A percentile compares a stretch with the other conserved stretches of the same genome.
Evolutionary conservation across 2,329 filamentous ascomycete species (phyloP).

Genomic region (Apiospora marii): DNA sequence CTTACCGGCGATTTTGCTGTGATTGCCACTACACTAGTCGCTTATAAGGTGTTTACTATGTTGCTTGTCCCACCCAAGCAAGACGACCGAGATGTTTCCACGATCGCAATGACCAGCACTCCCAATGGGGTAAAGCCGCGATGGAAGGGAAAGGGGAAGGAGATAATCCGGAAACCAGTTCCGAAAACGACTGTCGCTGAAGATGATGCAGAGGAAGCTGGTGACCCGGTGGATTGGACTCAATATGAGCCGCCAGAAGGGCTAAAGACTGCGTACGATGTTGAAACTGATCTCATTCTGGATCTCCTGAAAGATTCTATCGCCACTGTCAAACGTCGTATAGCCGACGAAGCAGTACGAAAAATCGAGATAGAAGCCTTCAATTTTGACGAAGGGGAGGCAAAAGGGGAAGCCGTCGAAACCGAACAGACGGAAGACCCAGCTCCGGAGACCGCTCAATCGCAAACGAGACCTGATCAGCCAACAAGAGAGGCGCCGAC

Average conservation of each 20-base stretch:
- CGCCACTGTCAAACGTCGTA: slow-evolving; percentile 51
- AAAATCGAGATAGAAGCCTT: slow-evolving; percentile 39
- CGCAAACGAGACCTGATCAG: background rate
- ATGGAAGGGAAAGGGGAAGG: slow-evolving; percentile 2
- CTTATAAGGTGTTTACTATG: background rate
- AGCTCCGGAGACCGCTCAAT: background rate
- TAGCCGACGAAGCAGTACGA: slow-evolving; percentile 42
- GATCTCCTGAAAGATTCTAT: slow-evolving; percentile 55
- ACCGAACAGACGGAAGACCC: slow-evolving; percentile 14
- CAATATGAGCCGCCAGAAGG: slow-evolving; percentile 54
- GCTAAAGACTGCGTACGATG: slow-evolving; percentile 47
- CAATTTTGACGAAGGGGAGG: slow-evolving; percentile 37
- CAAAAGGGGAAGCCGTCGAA: slow-evolving; percentile 27
- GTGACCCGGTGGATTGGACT: background rate
- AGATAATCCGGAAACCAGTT: background rate
- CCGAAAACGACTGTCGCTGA: background rate
- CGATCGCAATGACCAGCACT: background rate
- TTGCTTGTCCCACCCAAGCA: background rate
- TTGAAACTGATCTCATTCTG: slow-evolving; percentile 50
- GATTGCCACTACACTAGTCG: background rate
- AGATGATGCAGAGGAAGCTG: background rate
- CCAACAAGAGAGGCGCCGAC: background rate
- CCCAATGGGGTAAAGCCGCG: too few species aligned
- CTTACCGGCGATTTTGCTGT: background rate
- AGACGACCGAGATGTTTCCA: background rate